Percentiles rank a stretch among this genome's conserved stretches.
Evolutionary conservation across 306 rosid genomes (phyloP).

Genomic region (Medicago lupulina): DNA sequence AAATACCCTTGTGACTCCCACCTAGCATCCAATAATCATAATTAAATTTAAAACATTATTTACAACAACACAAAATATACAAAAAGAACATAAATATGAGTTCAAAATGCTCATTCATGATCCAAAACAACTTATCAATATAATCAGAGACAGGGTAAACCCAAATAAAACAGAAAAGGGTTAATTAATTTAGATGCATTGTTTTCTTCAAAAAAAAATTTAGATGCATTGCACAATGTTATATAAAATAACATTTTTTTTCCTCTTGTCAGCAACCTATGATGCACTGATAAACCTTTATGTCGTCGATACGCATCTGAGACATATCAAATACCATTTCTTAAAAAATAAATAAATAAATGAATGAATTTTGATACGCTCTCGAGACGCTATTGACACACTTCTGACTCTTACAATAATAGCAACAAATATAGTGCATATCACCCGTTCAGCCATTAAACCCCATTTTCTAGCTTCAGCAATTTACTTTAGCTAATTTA

Average conservation of each 20-base stretch:
- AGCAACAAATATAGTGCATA: background rate
- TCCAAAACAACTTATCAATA: slow-evolving; percentile 9
- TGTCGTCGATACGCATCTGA: background rate
- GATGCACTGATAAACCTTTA: background rate
- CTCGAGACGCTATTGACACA: background rate
- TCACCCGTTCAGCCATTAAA: background rate
- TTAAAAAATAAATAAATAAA: background rate
- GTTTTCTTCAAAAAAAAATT: too few species aligned
- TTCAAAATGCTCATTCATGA: slow-evolving; percentile 6
- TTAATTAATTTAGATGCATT: slow-evolving; percentile 10
- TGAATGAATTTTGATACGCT: background rate
- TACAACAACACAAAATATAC: background rate
- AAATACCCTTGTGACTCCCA: slow-evolving; percentile 98
- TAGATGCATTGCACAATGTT: slow-evolving; percentile 8
- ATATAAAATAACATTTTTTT: background rate
- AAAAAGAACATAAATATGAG: background rate
- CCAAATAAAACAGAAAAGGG: background rate
- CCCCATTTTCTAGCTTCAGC: slow-evolving; percentile 6
- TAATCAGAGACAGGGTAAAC: background rate
- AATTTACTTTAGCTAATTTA: slow-evolving; percentile 10
- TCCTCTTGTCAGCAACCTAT: background rate
- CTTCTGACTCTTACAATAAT: background rate
- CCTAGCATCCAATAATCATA: slow-evolving; percentile 61
- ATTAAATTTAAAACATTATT: slow-evolving; percentile 33
- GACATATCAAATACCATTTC: background rate